Conservation (phyloP, 2,329 filamentous ascomycete genomes). For the Pseudogymnoascus pannorum region DNA sequence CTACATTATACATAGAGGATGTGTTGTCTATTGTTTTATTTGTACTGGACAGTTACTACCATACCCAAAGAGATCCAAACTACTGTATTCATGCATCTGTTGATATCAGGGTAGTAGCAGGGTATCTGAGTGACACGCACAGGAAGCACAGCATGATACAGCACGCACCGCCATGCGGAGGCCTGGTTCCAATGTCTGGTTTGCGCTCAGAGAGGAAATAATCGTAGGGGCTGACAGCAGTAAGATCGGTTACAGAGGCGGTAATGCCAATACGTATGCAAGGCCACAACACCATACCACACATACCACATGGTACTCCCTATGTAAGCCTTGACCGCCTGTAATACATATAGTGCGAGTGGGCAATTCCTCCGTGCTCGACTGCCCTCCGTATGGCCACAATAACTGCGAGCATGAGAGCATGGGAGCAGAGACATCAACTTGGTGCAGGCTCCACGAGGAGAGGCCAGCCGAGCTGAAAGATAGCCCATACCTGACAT, state of each 20-base stretch:
- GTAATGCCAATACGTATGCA: constrained; percentile 5
- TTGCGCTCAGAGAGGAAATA: neutral
- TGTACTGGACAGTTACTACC: neutral
- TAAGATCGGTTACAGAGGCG: neutral
- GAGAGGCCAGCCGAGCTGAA: neutral
- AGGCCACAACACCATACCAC: neutral
- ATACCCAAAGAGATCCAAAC: neutral
- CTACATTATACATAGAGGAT: neutral
- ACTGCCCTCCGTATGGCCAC: neutral
- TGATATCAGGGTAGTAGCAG: neutral
- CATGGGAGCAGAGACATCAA: neutral
- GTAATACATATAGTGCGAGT: neutral
- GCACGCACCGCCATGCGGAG: constrained; percentile 4
- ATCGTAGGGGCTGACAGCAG: constrained; percentile 3
- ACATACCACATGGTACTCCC: neutral
- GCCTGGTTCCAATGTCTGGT: neutral
- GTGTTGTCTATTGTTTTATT: neutral
- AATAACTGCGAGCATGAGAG: neutral
- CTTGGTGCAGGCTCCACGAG: neutral
- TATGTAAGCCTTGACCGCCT: neutral
- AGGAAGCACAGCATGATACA: neutral
- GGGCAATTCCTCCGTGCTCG: neutral
- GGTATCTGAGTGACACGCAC: neutral
- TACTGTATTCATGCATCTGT: constrained; percentile 7
- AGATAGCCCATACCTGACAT: neutral